Base-by-base conservation (phyloP, 106 monocot species). In the Platanthera zijinensis region DNA sequence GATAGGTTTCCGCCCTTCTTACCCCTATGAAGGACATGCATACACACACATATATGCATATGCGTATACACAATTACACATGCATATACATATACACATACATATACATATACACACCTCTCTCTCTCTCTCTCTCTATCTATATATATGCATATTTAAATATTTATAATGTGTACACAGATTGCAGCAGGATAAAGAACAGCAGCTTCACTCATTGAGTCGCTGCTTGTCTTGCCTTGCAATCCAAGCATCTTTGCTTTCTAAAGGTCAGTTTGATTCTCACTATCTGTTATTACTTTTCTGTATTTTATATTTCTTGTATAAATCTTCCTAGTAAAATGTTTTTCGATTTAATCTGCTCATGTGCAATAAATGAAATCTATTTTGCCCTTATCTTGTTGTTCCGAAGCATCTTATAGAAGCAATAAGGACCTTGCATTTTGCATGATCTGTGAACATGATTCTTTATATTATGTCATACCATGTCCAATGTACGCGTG, bases 191-290 rank as follows among this genome's bases (percentile, higher is more conserved):
- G 75, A 75, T 45, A 54, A 57, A 39, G 56, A 75, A 75, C 39
- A 56, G 57, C 57, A 56, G 50, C 30, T 32, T 56, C 14, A 7
- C 28, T 51, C 13, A 14, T 57, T 72, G 71, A 72, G 75, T 50
- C 51, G 10, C 53, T 57, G 52, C 57, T 50, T 75, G 18, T 75
- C 53, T 75, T 75, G 56, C 75, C 50, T 75, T 75, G 75, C 75
- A 75, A 75, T 25, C 75, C 57, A 39, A 57, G 52, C 56, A 46
- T 75, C 32, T 75, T 74, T 57, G 75, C 18, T 54, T 75, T 75
- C 11, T 56, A 54, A 28, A 75, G 75, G 75, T 75, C 13, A 56
- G 75, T 75, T 75, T 66, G 74, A 74, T 52, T 74, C 10, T 48
- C 13, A 22, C 52, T 30, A 52, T 52, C 22, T 51, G 22, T 21